phyloP scores from a whole-genome alignment of 495 filamentous ascomycete genomes.

The Lichenothelia convexa region DNA sequence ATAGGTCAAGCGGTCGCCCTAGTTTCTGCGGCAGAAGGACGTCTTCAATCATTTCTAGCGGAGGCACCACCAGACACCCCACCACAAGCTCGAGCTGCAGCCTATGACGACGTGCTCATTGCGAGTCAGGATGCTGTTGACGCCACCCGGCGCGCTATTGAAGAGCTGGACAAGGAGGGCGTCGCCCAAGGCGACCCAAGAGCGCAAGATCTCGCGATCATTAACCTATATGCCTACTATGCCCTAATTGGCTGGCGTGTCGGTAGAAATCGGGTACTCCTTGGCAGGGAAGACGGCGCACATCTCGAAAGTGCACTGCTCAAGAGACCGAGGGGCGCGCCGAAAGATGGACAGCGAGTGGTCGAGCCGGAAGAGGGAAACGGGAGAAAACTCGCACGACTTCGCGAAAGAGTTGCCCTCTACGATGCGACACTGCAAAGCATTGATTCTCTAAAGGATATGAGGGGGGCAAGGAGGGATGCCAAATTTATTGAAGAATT shows the following conservation, averaged over 20 bases:
- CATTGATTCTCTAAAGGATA: constrained; percentile 72
- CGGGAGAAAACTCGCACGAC: constrained; percentile 50
- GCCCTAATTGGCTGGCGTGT: constrained; percentile 86
- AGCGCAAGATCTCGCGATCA: constrained; percentile 87
- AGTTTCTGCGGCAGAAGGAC: constrained; percentile 33
- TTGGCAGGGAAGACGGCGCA: constrained; percentile 60
- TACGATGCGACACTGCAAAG: constrained; percentile 86
- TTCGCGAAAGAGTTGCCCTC: constrained; percentile 79
- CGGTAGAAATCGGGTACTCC: constrained; percentile 76
- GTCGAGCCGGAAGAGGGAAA: constrained; percentile 30
- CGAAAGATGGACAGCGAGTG: constrained; percentile 39
- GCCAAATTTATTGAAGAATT: constrained; percentile 55
- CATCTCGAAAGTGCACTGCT: constrained; percentile 32
- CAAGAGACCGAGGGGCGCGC: constrained; percentile 27
- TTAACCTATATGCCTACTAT: constrained; percentile 81
- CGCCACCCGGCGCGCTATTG: constrained; percentile 78
- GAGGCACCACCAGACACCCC: constrained; percentile 28
- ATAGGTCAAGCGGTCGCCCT: constrained; percentile 54
- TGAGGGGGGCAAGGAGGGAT: constrained; percentile 85
- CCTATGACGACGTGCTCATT: constrained; percentile 79
- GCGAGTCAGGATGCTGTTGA: constrained; percentile 90
- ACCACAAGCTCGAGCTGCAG: constrained; percentile 45
- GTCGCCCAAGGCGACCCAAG: constrained; percentile 68
- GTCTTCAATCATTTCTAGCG: constrained; percentile 41
- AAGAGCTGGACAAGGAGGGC: constrained; percentile 68